Conservation (phyloP, 495 filamentous ascomycete species). For the Delitschia confertaspora region DNA sequence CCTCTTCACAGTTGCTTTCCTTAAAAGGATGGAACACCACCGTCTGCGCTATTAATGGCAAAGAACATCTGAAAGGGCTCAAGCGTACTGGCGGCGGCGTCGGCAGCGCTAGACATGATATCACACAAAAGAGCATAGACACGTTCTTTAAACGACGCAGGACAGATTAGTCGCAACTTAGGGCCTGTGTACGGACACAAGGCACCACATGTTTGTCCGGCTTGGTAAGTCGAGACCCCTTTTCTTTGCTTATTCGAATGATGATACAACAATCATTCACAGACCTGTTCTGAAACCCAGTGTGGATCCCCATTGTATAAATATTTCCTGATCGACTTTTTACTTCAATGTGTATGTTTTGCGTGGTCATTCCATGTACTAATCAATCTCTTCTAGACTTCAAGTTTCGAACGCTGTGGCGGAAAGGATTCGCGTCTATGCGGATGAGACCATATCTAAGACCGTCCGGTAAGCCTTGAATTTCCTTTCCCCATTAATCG, state of each 20-base stretch:
- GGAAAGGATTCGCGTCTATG: no score
- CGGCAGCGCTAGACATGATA: conserved; percentile 64
- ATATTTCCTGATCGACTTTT: no score
- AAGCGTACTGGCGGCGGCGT: conserved; percentile 71
- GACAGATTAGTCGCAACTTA: conserved; percentile 13
- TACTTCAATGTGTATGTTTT: no score
- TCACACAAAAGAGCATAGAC: conserved; percentile 61
- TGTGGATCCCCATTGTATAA: no score
- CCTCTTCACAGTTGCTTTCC: neutral
- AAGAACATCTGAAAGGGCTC: conserved; percentile 59
- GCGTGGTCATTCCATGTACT: no score
- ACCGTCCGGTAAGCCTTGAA: no score
- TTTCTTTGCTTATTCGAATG: conserved; percentile 32
- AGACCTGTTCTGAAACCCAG: conserved; percentile 64
- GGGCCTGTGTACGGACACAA: neutral
- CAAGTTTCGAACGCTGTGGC: no score
- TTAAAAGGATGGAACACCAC: conserved; percentile 28
- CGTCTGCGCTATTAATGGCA: conserved; percentile 52
- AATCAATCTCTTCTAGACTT: no score
- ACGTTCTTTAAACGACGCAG: conserved; percentile 63
- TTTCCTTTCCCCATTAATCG: no score
- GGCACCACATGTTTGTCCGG: neutral
- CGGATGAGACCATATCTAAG: no score
- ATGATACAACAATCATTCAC: conserved; percentile 59
- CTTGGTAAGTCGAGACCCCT: conserved; percentile 25